A percentile compares a stretch with the other conserved stretches of the same genome.
Evolutionary conservation across 1,139 yeast species (phyloP).

Genomic region (Magnusiomyces fungicola): DNA sequence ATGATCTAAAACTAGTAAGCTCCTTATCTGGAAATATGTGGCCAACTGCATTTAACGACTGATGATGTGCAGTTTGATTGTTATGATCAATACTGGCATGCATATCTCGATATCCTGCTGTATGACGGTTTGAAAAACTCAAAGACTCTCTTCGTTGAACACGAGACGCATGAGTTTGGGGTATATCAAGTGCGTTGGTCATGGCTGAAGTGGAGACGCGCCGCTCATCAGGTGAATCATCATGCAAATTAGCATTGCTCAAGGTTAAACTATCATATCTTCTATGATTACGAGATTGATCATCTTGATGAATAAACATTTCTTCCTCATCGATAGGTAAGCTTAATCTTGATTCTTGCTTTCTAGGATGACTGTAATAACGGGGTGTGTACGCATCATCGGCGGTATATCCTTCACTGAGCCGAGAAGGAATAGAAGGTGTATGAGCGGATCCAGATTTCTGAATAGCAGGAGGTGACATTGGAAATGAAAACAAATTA

Average conservation of each 20-base stretch:
- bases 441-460: slow-evolving; percentile 31
- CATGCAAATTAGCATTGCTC: no score
- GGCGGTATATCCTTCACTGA: slow-evolving; percentile 30
- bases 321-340: slow-evolving; percentile 8
- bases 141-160: slow-evolving; percentile 17
- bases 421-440: slow-evolving; percentile 32
- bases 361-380: slow-evolving; percentile 12
- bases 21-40: slow-evolving; percentile 10
- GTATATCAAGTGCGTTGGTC: slow-evolving; percentile 11
- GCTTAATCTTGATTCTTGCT: slow-evolving; percentile 9
- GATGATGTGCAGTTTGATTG: slow-evolving; percentile 17
- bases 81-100: slow-evolving; percentile 15
- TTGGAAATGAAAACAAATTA: slow-evolving; percentile 13
- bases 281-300: no score
- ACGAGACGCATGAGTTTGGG: slow-evolving; percentile 4
- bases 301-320: neutral
- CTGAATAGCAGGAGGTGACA: slow-evolving; percentile 33
- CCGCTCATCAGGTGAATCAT: neutral
- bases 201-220: neutral
- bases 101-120: slow-evolving; percentile 20
- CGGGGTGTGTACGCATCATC: slow-evolving; percentile 16
- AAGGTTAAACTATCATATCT: no score
- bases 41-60: slow-evolving; percentile 12
- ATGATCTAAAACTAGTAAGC: slow-evolving; percentile 5
- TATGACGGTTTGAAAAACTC: slow-evolving; percentile 18